Percentiles rank a stretch among this genome's conserved stretches.
These are phyloP conservation scores for Amorphotheca resinae DNA, from an alignment of 495 filamentous ascomycete genomes.

Conservation along the genomic window DNA sequence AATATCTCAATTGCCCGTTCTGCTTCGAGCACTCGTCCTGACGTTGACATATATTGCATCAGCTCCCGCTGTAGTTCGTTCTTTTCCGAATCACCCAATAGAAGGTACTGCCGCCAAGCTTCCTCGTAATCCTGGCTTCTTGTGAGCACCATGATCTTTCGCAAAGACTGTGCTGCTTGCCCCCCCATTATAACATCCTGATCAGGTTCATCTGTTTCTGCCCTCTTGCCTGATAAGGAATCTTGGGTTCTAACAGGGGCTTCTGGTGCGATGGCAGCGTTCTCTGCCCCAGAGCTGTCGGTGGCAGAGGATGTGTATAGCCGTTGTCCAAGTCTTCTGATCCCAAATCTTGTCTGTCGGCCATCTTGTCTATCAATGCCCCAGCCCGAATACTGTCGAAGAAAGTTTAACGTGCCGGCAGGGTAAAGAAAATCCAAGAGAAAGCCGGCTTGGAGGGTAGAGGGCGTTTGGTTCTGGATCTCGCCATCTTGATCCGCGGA, in stretches of 20 bases:
- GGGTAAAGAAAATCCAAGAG: constrained; percentile 57
- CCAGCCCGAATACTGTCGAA: constrained; percentile 25
- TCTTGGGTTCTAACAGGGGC: too few species aligned
- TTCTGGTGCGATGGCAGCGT: not conserved
- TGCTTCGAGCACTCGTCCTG: constrained; percentile 24
- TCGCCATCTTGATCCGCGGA: constrained; percentile 1
- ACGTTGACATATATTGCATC: constrained; percentile 26
- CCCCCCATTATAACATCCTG: not conserved
- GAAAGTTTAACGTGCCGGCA: constrained; percentile 33
- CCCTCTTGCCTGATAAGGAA: not conserved
- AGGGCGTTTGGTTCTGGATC: not conserved
- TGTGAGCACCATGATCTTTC: constrained; percentile 3
- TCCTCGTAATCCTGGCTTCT: constrained; percentile 15
- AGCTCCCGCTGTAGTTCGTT: constrained; percentile 8
- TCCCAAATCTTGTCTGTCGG: constrained; percentile 15
- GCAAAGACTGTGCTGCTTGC: not conserved
- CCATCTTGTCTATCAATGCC: constrained; percentile 14
- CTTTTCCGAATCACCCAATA: constrained; percentile 11
- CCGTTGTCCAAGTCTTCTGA: constrained; percentile 20
- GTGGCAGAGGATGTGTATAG: constrained; percentile 23
- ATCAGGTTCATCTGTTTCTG: not conserved
- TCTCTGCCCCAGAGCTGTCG: not conserved
- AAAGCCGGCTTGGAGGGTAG: constrained; percentile 11
- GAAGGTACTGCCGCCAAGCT: constrained; percentile 23
- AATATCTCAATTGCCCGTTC: constrained; percentile 32